phyloP scores from a whole-genome alignment of 352 stramenopile genomes.

The Phytophthora fragariae region DNA sequence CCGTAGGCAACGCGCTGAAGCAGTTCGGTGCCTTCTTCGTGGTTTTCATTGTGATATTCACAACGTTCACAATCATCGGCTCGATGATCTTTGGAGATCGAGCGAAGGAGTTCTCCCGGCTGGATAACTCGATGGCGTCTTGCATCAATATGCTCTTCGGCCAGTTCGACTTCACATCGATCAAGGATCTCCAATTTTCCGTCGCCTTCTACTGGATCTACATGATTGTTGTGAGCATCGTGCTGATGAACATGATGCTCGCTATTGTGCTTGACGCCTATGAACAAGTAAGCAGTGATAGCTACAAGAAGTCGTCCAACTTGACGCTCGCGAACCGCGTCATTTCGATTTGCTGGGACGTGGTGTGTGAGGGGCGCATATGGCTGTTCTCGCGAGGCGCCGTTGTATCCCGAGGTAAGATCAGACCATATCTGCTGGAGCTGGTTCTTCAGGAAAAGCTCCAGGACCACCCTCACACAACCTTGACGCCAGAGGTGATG shows the following conservation, averaged over 20 bases:
- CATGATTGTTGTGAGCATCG: constrained; percentile 67
- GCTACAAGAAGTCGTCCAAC: constrained; percentile 37
- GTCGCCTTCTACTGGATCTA: constrained; percentile 74
- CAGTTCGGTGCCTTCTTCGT: constrained; percentile 64
- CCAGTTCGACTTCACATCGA: constrained; percentile 60
- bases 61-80: constrained; percentile 59
- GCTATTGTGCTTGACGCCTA: constrained; percentile 77
- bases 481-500: constrained; percentile 19
- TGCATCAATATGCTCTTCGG: constrained; percentile 79
- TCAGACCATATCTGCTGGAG: constrained; percentile 32
- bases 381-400: background rate
- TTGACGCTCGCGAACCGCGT: constrained; percentile 30
- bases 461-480: background rate
- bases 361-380: constrained; percentile 19
- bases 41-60: constrained; percentile 64
- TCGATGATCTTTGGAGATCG: constrained; percentile 65
- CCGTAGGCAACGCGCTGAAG: constrained; percentile 52
- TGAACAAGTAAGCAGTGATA: constrained; percentile 48
- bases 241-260: constrained; percentile 83
- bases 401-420: constrained; percentile 25
- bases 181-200: constrained; percentile 45
- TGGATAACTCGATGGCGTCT: constrained; percentile 52
- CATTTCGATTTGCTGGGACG: constrained; percentile 29
- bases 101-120: constrained; percentile 53
- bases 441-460: constrained; percentile 10